phyloP scores from a whole-genome alignment of 257 asterid species.

The Lycium barbarum region DNA sequence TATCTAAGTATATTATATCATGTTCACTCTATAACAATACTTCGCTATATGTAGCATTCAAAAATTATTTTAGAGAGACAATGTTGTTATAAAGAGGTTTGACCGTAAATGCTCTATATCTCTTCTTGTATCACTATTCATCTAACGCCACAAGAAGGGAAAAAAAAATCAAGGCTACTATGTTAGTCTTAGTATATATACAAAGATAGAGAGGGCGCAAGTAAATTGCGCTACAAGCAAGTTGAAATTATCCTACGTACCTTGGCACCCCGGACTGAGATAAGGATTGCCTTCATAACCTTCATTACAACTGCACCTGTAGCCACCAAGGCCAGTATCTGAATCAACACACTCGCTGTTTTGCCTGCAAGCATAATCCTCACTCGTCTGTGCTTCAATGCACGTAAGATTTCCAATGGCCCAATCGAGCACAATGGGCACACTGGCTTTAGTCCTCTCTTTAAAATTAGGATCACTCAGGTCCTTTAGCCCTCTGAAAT shows the following conservation, averaged over 20 bases:
- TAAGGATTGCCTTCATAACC: conserved; percentile 85
- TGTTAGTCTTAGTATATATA: too few relatives aligned
- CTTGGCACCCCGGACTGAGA: conserved; percentile 68
- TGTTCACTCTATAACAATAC: too few relatives aligned
- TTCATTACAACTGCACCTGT: conserved; percentile 56
- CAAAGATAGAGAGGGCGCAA: too few relatives aligned
- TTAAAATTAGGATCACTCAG: conserved; percentile 51
- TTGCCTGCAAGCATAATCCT: conserved; percentile 48
- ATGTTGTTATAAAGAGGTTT: too few relatives aligned
- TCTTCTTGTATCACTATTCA: too few relatives aligned
- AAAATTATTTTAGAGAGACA: too few relatives aligned
- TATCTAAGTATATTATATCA: too few relatives aligned
- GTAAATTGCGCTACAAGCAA: too few relatives aligned
- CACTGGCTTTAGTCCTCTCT: conserved; percentile 35
- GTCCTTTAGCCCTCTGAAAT: conserved; percentile 55
- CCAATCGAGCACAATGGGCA: conserved; percentile 74
- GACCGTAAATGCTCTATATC: too few relatives aligned
- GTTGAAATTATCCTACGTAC: conserved; percentile 33
- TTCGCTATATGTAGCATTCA: too few relatives aligned
- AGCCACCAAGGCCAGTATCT: conserved; percentile 52
- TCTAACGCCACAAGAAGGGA: too few relatives aligned
- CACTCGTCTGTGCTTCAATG: conserved; percentile 20
- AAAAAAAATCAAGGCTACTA: too few relatives aligned
- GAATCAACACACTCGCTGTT: conserved; percentile 62
- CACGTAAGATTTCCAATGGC: conserved; percentile 64